A percentile compares a stretch with the other conserved stretches of the same genome.
Evolutionary conservation across 1,284 basidiomycete species (phyloP).

Genomic region (Ceratobasidium sp.): DNA sequence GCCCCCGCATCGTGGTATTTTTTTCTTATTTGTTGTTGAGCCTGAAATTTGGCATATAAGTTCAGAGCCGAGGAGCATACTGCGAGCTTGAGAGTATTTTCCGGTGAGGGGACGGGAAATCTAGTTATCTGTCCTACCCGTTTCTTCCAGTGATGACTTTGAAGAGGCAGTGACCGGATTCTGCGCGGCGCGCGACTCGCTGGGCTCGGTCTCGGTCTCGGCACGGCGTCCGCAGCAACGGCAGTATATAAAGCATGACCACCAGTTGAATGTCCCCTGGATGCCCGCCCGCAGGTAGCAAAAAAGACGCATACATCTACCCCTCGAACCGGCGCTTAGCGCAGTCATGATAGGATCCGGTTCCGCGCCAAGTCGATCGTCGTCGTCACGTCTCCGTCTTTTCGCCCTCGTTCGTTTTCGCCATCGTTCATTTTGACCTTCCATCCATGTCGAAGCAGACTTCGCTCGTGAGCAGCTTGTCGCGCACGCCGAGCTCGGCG

Average conservation of each 20-base stretch:
- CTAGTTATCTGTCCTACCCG: too few species aligned
- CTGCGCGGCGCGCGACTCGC: slow-evolving; percentile 8
- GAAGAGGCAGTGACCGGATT: neutral
- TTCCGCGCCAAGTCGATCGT: neutral
- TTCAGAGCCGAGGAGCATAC: too few species aligned
- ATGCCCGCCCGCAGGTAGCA: neutral
- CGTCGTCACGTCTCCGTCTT: neutral
- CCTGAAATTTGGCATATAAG: too few species aligned
- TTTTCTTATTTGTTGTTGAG: neutral
- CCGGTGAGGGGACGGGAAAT: too few species aligned
- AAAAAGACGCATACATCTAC: slow-evolving; percentile 14
- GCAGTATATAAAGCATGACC: neutral
- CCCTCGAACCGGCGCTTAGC: slow-evolving; percentile 15
- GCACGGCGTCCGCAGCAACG: neutral
- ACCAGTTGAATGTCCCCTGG: neutral
- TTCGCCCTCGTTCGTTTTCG: neutral
- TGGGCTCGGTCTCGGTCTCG: neutral
- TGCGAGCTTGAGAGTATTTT: too few species aligned
- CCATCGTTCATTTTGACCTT: slow-evolving; percentile 6
- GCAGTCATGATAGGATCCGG: neutral
- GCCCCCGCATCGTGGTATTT: slow-evolving; percentile 41
- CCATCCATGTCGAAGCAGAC: slow-evolving; percentile 32
- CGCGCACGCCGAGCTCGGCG: slow-evolving; percentile 56
- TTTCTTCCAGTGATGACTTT: neutral
- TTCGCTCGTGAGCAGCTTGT: slow-evolving; percentile 42